phyloP scores from a whole-genome alignment of 163 green algal species.

The Scenedesmus sp. region DNA sequence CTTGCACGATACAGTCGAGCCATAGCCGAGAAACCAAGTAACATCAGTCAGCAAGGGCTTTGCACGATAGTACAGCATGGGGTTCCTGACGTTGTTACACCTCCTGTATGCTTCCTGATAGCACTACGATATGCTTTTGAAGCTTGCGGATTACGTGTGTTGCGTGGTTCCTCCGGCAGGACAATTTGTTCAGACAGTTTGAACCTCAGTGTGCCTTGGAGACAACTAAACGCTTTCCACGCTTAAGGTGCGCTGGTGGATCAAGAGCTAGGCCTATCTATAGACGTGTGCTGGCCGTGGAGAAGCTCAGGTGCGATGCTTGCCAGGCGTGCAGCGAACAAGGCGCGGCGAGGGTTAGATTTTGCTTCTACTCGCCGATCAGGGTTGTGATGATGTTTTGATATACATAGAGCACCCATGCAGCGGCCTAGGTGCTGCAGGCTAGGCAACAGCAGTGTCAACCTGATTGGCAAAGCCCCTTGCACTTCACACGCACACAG shows the following conservation, averaged over 20 bases:
- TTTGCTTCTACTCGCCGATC: not conserved
- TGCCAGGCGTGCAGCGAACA: not conserved
- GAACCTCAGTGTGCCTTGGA: not conserved
- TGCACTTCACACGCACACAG: not conserved
- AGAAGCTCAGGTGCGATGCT: not conserved
- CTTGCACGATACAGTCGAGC: not conserved
- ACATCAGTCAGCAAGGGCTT: slow-evolving; percentile 4
- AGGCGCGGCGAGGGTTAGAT: not conserved
- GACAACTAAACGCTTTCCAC: not conserved
- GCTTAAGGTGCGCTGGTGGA: not conserved
- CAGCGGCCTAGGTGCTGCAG: not conserved
- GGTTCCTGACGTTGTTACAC: not conserved
- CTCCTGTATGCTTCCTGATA: not conserved
- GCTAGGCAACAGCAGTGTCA: not conserved
- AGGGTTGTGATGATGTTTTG: not conserved
- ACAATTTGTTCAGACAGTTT: not conserved
- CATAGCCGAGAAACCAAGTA: not conserved
- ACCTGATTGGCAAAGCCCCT: not conserved
- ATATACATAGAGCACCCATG: not conserved
- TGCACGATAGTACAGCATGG: not conserved
- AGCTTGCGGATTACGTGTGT: not conserved
- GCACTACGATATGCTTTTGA: not conserved
- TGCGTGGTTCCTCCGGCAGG: not conserved
- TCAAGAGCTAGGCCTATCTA: not conserved
- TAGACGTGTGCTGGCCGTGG: not conserved